These are phyloP conservation scores for Sarocladium strictum DNA, from an alignment of 2,329 filamentous ascomycete species.

Conservation along the genomic window DNA sequence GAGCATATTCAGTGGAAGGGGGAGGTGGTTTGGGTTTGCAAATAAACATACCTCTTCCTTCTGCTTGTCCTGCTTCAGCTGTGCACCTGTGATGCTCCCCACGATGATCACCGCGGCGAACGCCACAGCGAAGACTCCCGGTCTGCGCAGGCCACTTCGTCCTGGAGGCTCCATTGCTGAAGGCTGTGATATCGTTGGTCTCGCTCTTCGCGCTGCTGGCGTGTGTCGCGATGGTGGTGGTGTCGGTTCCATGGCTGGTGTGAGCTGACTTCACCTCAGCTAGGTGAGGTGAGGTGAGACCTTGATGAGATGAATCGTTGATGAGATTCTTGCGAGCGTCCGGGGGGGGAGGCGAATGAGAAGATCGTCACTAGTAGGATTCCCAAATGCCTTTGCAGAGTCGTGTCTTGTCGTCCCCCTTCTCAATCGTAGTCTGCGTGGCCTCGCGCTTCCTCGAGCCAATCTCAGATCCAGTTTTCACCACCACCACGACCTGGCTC, in stretches of 20 bases:
- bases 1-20: neutral
- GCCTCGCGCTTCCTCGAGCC: too few species aligned
- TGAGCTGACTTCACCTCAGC: too few species aligned
- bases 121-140: conserved; percentile 29
- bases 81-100: conserved; percentile 42
- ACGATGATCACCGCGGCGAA: conserved; percentile 41
- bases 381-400: neutral
- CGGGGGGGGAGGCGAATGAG: too few species aligned
- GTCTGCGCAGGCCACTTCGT: neutral
- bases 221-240: neutral
- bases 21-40: too few species aligned
- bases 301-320: too few species aligned
- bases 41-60: conserved; percentile 37
- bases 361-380: neutral
- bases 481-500: neutral
- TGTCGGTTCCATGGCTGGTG: neutral
- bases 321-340: too few species aligned
- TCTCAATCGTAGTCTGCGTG: too few species aligned
- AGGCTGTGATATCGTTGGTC: neutral
- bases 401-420: neutral
- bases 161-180: neutral
- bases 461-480: neutral
- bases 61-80: conserved; percentile 42
- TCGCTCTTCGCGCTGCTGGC: neutral
- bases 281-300: too few species aligned